Conservation (phyloP, 306 rosid genomes). For the Quercus variabilis region DNA sequence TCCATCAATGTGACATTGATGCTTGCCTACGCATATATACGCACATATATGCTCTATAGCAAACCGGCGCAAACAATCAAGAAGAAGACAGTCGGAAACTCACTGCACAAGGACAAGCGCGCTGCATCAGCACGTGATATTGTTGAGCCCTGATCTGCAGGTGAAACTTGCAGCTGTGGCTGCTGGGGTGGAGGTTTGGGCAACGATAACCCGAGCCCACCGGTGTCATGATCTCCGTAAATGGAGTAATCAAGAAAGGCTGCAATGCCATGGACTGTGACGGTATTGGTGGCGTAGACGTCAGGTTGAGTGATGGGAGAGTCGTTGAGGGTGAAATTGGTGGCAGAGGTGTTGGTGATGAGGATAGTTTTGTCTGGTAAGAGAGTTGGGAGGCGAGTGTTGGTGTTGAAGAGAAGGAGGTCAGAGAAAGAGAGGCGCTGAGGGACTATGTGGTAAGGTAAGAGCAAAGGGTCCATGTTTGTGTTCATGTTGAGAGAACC, state of each 20-base stretch:
- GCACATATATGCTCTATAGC: background rate
- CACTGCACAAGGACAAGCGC: conserved; percentile 14
- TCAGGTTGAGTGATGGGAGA: conserved; percentile 43
- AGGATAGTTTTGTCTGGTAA: conserved; percentile 47
- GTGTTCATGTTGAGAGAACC: background rate
- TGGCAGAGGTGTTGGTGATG: conserved; percentile 41
- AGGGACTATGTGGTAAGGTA: conserved; percentile 70
- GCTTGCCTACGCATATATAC: no score
- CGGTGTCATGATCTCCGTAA: conserved; percentile 9
- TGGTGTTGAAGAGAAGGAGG: conserved; percentile 48
- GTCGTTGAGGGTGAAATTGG: conserved; percentile 54
- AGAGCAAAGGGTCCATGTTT: conserved; percentile 35
- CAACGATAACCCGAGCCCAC: background rate
- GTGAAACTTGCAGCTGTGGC: background rate
- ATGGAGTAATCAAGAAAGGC: conserved; percentile 46
- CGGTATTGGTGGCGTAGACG: conserved; percentile 34
- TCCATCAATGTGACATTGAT: no score
- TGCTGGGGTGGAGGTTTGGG: conserved; percentile 4
- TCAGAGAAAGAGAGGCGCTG: conserved; percentile 68
- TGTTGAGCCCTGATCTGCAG: background rate
- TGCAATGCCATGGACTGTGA: conserved; percentile 53
- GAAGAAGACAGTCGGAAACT: conserved; percentile 28
- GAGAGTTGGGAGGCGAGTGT: conserved; percentile 65
- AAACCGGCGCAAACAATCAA: conserved; percentile 21
- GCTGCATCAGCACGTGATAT: conserved; percentile 9